Evolutionary conservation across 192 early-diverging fungal genomes (phyloP).

Genomic region (Kappamyces sp.): DNA sequence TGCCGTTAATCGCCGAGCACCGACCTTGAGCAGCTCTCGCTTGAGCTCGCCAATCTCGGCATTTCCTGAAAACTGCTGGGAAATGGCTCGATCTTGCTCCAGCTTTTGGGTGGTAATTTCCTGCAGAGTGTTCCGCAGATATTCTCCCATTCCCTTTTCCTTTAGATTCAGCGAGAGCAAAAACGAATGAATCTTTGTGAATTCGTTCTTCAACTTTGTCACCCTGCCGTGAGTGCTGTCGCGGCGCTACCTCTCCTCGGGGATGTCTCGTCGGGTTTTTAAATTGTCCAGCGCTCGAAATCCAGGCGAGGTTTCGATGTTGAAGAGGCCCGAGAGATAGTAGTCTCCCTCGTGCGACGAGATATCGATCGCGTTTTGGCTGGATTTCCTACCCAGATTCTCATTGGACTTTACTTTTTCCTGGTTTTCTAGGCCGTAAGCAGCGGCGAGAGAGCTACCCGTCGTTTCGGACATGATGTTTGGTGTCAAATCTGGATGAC

Average conservation of each 20-base stretch:
- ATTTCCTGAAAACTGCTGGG: conserved; percentile 46
- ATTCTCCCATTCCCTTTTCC: conserved; percentile 48
- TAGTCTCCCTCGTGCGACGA: conserved; percentile 25
- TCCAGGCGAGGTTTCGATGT: conserved; percentile 39
- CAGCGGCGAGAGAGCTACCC: too few species aligned
- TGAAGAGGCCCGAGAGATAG: conserved; percentile 43
- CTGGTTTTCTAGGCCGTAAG: too few species aligned
- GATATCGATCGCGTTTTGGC: too few species aligned
- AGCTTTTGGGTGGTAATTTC: conserved; percentile 48
- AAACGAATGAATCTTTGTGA: conserved; percentile 34
- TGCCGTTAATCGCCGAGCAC: conserved; percentile 9
- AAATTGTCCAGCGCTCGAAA: conserved; percentile 34
- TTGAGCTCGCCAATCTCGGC: conserved; percentile 56
- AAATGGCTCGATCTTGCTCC: conserved; percentile 47
- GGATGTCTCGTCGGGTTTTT: neutral
- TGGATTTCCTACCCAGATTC: too few species aligned
- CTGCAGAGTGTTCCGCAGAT: conserved; percentile 31
- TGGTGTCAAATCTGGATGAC: too few species aligned
- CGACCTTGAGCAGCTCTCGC: conserved; percentile 53
- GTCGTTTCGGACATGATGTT: too few species aligned
- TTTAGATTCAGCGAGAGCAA: conserved; percentile 36
- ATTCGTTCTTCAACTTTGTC: conserved; percentile 31
- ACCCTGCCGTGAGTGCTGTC: conserved; percentile 22
- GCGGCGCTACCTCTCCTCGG: conserved; percentile 5
- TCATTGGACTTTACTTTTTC: too few species aligned